phyloP scores from a whole-genome alignment of 1,284 basidiomycete species.

The Microbotryum silenes-acaulis region DNA sequence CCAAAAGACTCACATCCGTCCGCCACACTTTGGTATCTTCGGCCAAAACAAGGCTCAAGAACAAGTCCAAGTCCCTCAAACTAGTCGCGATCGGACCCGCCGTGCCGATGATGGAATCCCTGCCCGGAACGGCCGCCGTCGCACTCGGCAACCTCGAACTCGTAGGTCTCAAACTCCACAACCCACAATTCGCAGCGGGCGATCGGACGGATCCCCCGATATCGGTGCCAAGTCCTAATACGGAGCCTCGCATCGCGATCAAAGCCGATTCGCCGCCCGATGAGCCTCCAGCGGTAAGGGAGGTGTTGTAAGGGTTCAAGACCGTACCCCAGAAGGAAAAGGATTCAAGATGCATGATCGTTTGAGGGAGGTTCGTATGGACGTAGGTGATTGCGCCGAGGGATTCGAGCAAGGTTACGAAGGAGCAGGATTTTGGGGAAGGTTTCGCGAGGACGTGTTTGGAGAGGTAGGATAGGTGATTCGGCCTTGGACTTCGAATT shows the following conservation, averaged over 20 bases:
- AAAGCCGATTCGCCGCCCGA: conserved; percentile 45
- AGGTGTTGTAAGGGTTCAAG: conserved; percentile 41
- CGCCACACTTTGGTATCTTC: conserved; percentile 36
- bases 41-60: conserved; percentile 36
- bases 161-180: conserved; percentile 13
- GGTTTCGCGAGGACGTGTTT: conserved; percentile 28
- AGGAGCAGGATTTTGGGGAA: conserved; percentile 6
- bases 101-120: conserved; percentile 37
- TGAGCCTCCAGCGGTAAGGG: conserved; percentile 41
- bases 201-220: conserved; percentile 38
- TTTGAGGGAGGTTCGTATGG: conserved; percentile 36
- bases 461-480: conserved; percentile 41
- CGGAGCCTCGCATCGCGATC: conserved; percentile 38
- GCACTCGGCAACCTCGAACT: conserved; percentile 9
- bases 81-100: conserved; percentile 39
- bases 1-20: conserved; percentile 35
- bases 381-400: conserved; percentile 37
- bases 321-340: conserved; percentile 36
- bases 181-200: conserved; percentile 10
- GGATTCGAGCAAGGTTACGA: conserved; percentile 30
- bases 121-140: conserved; percentile 21
- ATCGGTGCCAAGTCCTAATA: conserved; percentile 43
- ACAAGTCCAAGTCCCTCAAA: conserved; percentile 39
- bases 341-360: conserved; percentile 20
- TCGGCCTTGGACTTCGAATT: conserved; percentile 39